A percentile compares a stretch with the other conserved stretches of the same genome.
Evolutionary conservation across 805 yeast genomes (phyloP).

Genomic region (Candida vaughaniae): DNA sequence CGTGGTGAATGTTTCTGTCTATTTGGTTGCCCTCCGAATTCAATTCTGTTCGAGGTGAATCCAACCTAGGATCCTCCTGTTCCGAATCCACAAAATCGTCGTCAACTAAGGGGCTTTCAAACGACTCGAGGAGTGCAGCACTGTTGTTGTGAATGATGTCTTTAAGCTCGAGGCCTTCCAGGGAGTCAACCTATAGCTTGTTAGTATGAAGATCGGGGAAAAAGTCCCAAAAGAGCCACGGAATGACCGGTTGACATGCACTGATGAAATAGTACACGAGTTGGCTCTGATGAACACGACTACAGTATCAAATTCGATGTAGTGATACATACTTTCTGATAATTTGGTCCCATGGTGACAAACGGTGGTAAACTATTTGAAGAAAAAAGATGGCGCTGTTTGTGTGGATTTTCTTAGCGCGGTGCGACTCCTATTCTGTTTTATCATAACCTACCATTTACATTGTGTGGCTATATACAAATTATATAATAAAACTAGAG

Average conservation of each 20-base stretch:
- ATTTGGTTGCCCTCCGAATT: slow-evolving; percentile 15
- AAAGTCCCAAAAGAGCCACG: background rate
- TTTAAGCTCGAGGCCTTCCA: slow-evolving; percentile 5
- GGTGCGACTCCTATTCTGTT: slow-evolving; percentile 5
- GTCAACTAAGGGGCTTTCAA: slow-evolving; percentile 4
- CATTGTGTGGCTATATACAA: too few relatives aligned
- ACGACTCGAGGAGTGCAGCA: slow-evolving; percentile 5
- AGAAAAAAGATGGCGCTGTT: slow-evolving; percentile 9
- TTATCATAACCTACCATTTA: too few relatives aligned
- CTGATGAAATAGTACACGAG: too few relatives aligned
- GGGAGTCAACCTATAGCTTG: slow-evolving; percentile 5
- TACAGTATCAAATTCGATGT: too few relatives aligned
- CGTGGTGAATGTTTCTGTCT: slow-evolving; percentile 18
- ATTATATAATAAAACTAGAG: too few relatives aligned
- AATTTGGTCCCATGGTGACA: slow-evolving; percentile 8
- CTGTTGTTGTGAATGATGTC: slow-evolving; percentile 1
- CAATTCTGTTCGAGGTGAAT: too few relatives aligned
- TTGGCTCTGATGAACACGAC: too few relatives aligned
- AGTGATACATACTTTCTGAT: slow-evolving; percentile 8
- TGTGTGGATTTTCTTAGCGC: too few relatives aligned
- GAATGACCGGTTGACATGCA: too few relatives aligned
- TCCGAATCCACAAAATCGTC: background rate
- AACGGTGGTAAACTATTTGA: too few relatives aligned
- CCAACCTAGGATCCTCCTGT: slow-evolving; percentile 3
- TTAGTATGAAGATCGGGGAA: slow-evolving; percentile 2